Evolutionary conservation across 1,284 basidiomycete species (phyloP).

Genomic region (Mycena citricolor): DNA sequence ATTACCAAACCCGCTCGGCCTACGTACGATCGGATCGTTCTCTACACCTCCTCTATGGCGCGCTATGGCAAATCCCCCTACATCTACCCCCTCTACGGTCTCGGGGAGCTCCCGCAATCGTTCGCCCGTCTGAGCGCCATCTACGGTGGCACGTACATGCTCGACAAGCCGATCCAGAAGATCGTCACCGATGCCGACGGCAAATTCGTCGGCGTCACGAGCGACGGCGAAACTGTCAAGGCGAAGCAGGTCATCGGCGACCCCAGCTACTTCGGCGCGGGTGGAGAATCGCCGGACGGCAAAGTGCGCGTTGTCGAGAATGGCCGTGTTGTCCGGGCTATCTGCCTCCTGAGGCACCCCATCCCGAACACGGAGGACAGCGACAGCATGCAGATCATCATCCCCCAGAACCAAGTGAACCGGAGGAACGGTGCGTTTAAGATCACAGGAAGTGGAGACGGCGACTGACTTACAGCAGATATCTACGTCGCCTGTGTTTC

Average conservation of each 20-base stretch:
- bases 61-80: slow-evolving; percentile 99
- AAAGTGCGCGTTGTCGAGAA: slow-evolving; percentile 90
- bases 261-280: slow-evolving; percentile 94
- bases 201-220: slow-evolving; percentile 91
- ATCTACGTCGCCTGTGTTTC: slow-evolving; percentile 99
- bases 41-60: slow-evolving; percentile 98
- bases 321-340: slow-evolving; percentile 94
- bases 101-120: slow-evolving; percentile 98
- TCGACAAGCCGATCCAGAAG: slow-evolving; percentile 93
- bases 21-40: slow-evolving; percentile 92
- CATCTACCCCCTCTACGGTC: slow-evolving; percentile 98
- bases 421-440: slow-evolving; percentile 83
- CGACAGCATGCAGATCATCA: slow-evolving; percentile 96
- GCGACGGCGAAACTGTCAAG: slow-evolving; percentile 90
- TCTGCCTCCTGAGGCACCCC: slow-evolving; percentile 97
- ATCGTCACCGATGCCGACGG: slow-evolving; percentile 87
- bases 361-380: slow-evolving; percentile 96
- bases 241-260: slow-evolving; percentile 98
- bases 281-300: slow-evolving; percentile 60
- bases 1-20: slow-evolving; percentile 89
- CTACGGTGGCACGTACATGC: slow-evolving; percentile 99
- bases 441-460: slow-evolving; percentile 5
- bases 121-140: slow-evolving; percentile 98
- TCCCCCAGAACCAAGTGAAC: slow-evolving; percentile 97
- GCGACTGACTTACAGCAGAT: slow-evolving; percentile 53